Evolutionary conservation across 805 yeast genomes (phyloP).

Genomic region (Cyberlindnera saturnus): DNA sequence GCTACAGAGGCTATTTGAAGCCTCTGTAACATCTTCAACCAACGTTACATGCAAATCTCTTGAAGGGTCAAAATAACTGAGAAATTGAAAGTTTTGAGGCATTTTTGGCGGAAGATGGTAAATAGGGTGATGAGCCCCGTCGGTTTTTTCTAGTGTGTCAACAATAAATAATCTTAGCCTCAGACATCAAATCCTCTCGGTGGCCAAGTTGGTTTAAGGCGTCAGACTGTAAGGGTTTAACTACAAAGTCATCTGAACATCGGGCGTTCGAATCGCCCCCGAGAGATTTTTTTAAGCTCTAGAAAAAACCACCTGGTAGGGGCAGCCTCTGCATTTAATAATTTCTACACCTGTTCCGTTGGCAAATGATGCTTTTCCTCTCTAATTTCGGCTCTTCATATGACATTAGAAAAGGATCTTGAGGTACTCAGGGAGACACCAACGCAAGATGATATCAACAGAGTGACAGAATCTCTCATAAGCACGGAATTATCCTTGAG

Average conservation of each 20-base stretch:
- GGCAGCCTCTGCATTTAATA: neutral
- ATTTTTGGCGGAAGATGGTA: too few relatives aligned
- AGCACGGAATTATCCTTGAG: slow-evolving; percentile 3
- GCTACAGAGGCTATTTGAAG: too few relatives aligned
- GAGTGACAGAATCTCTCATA: slow-evolving; percentile 6
- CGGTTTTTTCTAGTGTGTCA: too few relatives aligned
- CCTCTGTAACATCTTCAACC: neutral
- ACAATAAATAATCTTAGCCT: too few relatives aligned
- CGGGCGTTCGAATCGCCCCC: slow-evolving; percentile 50
- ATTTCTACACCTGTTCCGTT: too few relatives aligned
- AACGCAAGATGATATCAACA: slow-evolving; percentile 7
- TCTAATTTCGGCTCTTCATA: neutral
- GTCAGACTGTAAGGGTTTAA: slow-evolving; percentile 35
- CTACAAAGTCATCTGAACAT: slow-evolving; percentile 34
- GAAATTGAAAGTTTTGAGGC: too few relatives aligned
- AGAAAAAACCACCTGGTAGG: neutral
- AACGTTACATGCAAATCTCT: neutral
- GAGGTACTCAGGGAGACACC: slow-evolving; percentile 11
- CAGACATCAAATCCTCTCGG: slow-evolving; percentile 26
- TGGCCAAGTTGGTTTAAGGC: slow-evolving; percentile 42
- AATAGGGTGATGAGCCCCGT: too few relatives aligned
- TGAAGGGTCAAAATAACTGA: too few relatives aligned
- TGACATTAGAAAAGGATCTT: slow-evolving; percentile 1
- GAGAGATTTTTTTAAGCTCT: slow-evolving; percentile 28
- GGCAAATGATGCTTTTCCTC: neutral